Percentiles rank a stretch among this genome's conserved stretches.
Conservation (phyloP, 1,284 basidiomycete genomes). For the Farysia itapuensis region DNA sequence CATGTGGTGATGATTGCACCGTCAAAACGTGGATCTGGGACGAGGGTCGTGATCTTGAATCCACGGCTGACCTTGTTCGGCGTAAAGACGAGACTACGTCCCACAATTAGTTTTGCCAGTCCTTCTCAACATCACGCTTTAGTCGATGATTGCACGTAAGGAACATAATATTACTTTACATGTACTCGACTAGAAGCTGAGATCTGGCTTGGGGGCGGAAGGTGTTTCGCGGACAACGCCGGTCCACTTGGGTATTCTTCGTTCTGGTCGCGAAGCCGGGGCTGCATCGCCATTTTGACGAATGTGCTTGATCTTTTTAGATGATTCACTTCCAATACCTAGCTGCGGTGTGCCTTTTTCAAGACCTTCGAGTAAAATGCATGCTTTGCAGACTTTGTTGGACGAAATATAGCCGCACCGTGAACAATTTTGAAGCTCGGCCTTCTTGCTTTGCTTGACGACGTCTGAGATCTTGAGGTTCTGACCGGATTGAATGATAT, state of each 20-base stretch:
- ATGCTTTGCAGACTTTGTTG: conserved; percentile 58
- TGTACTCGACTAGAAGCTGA: conserved; percentile 8
- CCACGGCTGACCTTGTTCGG: conserved; percentile 15
- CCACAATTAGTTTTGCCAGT: not conserved
- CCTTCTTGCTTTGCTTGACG: conserved; percentile 43
- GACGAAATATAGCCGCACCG: conserved; percentile 59
- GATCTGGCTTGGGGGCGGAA: conserved; percentile 15
- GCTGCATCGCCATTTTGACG: conserved; percentile 6
- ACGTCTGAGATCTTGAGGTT: conserved; percentile 37
- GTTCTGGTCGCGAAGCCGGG: conserved; percentile 5
- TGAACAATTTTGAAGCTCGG: conserved; percentile 46
- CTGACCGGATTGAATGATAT: conserved; percentile 73
- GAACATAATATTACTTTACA: not conserved
- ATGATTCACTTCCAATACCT: conserved; percentile 50
- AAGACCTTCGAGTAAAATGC: conserved; percentile 55
- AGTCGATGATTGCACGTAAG: not conserved
- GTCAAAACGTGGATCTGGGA: conserved; percentile 62
- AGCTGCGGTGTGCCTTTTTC: conserved; percentile 54
- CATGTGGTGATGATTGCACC: conserved; percentile 62
- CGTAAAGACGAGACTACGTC: conserved; percentile 4
- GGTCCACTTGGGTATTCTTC: conserved; percentile 45
- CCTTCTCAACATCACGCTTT: not conserved
- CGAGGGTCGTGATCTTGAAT: conserved; percentile 27
- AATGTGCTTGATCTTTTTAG: conserved; percentile 31
- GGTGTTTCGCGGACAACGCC: conserved; percentile 27